Percentiles rank a stretch among this genome's conserved stretches.
phyloP scores from a whole-genome alignment of 495 filamentous ascomycete species.

The Lichina pygmaea region DNA sequence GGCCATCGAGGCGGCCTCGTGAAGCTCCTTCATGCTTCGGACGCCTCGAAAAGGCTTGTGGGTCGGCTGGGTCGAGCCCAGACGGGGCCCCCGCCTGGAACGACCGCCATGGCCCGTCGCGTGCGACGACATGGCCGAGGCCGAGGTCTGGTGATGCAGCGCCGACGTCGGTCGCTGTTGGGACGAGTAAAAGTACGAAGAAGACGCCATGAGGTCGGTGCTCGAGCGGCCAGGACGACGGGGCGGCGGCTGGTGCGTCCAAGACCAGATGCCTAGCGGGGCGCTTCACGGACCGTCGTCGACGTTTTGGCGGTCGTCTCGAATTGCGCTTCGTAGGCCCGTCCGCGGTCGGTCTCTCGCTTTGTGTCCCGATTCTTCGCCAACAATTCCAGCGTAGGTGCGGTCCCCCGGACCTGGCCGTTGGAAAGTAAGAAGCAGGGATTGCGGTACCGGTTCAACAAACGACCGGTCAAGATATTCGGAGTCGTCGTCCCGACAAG shows the following conservation, averaged over 20 bases:
- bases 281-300: no score
- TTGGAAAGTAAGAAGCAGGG: no score
- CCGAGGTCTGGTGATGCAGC: constrained; percentile 30
- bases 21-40: constrained; percentile 69
- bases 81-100: constrained; percentile 63
- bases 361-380: no score
- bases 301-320: no score
- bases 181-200: background rate
- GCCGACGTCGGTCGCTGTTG: constrained; percentile 7
- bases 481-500: no score
- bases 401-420: no score
- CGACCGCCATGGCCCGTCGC: constrained; percentile 50
- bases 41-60: constrained; percentile 67
- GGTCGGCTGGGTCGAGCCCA: constrained; percentile 50
- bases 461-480: no score
- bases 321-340: no score
- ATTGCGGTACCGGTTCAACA: no score
- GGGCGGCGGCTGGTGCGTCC: background rate
- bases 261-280: no score
- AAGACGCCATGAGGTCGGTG: background rate
- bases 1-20: constrained; percentile 43
- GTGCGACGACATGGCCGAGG: constrained; percentile 17
- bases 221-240: background rate
- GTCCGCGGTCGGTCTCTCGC: no score
- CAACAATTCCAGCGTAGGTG: no score